These are phyloP conservation scores for Rosa persica DNA, from an alignment of 306 rosid genomes.

Conservation along the genomic window DNA sequence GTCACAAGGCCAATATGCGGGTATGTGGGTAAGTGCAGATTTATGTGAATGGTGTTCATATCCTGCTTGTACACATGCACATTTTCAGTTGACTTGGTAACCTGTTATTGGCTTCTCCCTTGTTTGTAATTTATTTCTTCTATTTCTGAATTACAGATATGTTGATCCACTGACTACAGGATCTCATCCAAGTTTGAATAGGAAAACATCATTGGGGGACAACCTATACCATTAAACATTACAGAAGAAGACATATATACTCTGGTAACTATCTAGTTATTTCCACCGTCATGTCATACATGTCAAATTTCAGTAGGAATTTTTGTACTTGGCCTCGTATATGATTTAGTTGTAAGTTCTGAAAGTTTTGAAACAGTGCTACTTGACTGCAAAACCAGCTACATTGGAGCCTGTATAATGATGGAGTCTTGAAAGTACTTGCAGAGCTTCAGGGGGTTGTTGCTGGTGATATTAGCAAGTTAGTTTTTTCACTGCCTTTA, in stretches of 20 bases:
- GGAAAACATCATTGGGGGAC: constrained; percentile 68
- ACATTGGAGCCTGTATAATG: constrained; percentile 90
- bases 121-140: not conserved
- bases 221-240: constrained; percentile 85
- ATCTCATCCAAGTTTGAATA: constrained; percentile 55
- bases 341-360: not conserved
- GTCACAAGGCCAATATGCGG: constrained; percentile 92
- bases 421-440: too few species aligned
- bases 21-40: constrained; percentile 51
- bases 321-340: too few species aligned
- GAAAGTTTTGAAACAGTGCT: constrained; percentile 52
- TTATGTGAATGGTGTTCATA: not conserved
- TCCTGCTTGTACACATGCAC: not conserved
- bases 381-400: constrained; percentile 36
- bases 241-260: constrained; percentile 56
- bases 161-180: constrained; percentile 67
- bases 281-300: too few species aligned
- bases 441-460: too few species aligned
- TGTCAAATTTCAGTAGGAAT: too few species aligned
- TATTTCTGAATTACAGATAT: constrained; percentile 48
- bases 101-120: not conserved
- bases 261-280: too few species aligned
- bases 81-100: not conserved
- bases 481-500: too few species aligned
- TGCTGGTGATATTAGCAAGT: too few species aligned